Evolutionary conservation across 768 basidiomycete species (phyloP), one percentile per base, ranked within the genome.

Genomic region (Lanmaoa rubissima): DNA sequence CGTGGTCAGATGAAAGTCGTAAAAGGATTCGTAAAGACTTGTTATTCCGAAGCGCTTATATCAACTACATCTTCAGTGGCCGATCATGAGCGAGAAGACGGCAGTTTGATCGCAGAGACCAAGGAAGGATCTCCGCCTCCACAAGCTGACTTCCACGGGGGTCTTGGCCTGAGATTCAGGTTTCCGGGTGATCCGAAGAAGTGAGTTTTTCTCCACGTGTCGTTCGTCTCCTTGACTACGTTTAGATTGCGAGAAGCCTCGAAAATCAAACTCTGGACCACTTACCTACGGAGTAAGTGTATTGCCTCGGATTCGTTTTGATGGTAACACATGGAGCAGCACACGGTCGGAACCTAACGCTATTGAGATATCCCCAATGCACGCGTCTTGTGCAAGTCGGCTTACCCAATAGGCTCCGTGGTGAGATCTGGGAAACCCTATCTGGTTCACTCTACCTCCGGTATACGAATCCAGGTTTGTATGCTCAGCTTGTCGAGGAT

Each of bases 371-470:
- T 72, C 96, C 97, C 0, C 90, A 95, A 71, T 94, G 93, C 67
- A 97, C 95, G 41, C 88, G 97, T n/a, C 83, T 99, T 28, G 88
- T 98, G 1, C 96, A 97, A 74, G 96, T 98, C 51, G 97, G 97
- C 46, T 79, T 99, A 4, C 97, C 97, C 2, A 97, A 95, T 64
- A 80, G 94, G 17, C 79, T 99, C 10, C 84, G 97, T 24, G 97
- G 97, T 14, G 97, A 98, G 71, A 88, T 98, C 77, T 99, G 97
- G 97, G 97, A 99, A 73, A 90, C 92, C 0, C 81, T 98, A 13
- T 96, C 94, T 5, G 97, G 97, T 0, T 96, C 95, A 5, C 77
- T 98, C 51, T 96, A 86, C 72, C 84, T 97, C 17, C 92, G 97
- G 13, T 94, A 88, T 66, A 78, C 84, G 44, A 88, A 94, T 60